phyloP scores from a whole-genome alignment of 1,284 basidiomycete genomes.

The Clitocybe nebularis region DNA sequence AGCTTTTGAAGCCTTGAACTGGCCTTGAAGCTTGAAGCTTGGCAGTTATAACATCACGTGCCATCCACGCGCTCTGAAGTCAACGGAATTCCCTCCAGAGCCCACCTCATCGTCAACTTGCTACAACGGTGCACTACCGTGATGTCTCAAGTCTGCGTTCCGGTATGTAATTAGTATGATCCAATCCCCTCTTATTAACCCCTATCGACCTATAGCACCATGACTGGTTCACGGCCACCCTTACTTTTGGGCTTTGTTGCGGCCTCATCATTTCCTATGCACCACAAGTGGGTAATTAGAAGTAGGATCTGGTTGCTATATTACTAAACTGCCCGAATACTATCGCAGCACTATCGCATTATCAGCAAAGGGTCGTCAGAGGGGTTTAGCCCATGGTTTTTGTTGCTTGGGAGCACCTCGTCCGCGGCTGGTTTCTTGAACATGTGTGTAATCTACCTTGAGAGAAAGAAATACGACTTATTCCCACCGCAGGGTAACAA shows the following conservation, averaged over 20 bases:
- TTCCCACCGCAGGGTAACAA: conserved; percentile 53
- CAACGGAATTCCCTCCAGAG: too few species aligned
- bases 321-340: not conserved
- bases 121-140: too few species aligned
- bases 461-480: not conserved
- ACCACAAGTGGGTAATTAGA: conserved; percentile 67
- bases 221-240: conserved; percentile 70
- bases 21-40: too few species aligned
- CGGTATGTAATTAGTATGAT: too few species aligned
- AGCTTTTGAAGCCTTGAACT: too few species aligned
- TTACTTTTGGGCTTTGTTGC: conserved; percentile 71
- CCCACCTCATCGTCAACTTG: too few species aligned
- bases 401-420: conserved; percentile 89
- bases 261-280: conserved; percentile 87
- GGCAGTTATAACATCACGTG: too few species aligned
- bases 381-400: conserved; percentile 89
- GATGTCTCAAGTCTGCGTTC: too few species aligned
- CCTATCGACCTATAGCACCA: conserved; percentile 66
- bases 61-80: too few species aligned
- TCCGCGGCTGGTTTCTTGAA: conserved; percentile 80
- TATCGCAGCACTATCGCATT: conserved; percentile 65
- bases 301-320: not conserved
- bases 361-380: conserved; percentile 75
- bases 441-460: conserved; percentile 45
- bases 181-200: too few species aligned